These are phyloP conservation scores for Nemophila menziesii DNA, from an alignment of 257 asterid species.

Conservation along the genomic window DNA sequence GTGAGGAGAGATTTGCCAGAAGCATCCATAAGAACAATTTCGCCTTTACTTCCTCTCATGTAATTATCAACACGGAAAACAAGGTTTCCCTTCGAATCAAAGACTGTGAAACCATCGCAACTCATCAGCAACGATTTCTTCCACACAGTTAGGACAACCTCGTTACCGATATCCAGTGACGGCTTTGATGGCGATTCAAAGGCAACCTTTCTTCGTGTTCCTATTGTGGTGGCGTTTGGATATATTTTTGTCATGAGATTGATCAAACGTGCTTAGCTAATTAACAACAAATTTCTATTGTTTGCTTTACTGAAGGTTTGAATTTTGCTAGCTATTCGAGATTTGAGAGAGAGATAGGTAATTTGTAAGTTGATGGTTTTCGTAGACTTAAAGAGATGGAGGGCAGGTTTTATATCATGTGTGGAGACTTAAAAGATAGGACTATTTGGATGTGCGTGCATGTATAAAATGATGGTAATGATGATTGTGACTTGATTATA, in stretches of 20 bases:
- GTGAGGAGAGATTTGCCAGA: slow-evolving; percentile 50
- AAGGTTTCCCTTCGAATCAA: slow-evolving; percentile 44
- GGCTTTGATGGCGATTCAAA: not conserved
- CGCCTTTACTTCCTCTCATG: slow-evolving; percentile 25
- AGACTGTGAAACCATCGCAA: slow-evolving; percentile 75
- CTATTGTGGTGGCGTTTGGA: slow-evolving; percentile 23
- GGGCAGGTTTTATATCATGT: no score
- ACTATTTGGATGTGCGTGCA: no score
- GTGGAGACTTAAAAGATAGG: no score
- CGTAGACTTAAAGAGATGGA: no score
- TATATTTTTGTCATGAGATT: slow-evolving; percentile 32
- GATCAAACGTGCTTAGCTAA: no score
- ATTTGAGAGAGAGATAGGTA: no score
- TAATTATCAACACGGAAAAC: slow-evolving; percentile 73
- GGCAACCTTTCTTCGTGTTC: slow-evolving; percentile 1
- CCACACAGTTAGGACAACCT: slow-evolving; percentile 56
- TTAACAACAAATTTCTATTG: not conserved
- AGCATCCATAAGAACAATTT: slow-evolving; percentile 60
- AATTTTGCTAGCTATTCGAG: no score
- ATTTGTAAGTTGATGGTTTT: no score
- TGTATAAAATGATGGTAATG: no score
- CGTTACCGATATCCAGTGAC: no score
- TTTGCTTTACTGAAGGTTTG: no score
- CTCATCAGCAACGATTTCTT: slow-evolving; percentile 58
- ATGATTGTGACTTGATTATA: no score